These are phyloP conservation scores for Penicillium flavigenum DNA, from an alignment of 495 filamentous ascomycete genomes.

Conservation along the genomic window DNA sequence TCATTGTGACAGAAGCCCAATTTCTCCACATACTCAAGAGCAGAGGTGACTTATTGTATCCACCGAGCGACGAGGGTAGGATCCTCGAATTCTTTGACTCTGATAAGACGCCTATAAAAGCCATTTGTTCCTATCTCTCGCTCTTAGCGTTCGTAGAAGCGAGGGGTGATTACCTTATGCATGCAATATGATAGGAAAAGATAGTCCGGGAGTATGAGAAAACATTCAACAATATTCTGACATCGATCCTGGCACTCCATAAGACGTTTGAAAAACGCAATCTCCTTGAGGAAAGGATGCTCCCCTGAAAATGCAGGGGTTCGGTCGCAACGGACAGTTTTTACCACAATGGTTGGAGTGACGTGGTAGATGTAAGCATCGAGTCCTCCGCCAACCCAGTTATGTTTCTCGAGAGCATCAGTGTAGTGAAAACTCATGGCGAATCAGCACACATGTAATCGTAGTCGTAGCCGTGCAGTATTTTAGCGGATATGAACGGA, in stretches of 20 bases:
- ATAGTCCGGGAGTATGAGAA: constrained; percentile 26
- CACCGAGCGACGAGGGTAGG: constrained; percentile 23
- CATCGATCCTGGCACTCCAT: constrained; percentile 20
- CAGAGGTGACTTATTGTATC: constrained; percentile 25
- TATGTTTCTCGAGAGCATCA: constrained; percentile 18
- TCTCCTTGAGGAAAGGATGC: constrained; percentile 20
- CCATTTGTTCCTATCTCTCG: constrained; percentile 25
- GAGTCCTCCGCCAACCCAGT: constrained; percentile 22
- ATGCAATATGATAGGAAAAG: constrained; percentile 28
- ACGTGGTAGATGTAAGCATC: constrained; percentile 27
- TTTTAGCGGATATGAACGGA: too few relatives aligned
- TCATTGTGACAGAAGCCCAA: constrained; percentile 24
- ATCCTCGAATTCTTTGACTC: constrained; percentile 24
- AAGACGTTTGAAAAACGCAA: constrained; percentile 24
- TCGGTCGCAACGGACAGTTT: constrained; percentile 25
- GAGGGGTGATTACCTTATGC: constrained; percentile 19
- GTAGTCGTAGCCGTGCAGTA: not conserved
- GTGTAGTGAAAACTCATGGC: constrained; percentile 7
- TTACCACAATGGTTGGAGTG: constrained; percentile 28
- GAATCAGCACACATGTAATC: constrained; percentile 5
- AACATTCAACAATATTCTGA: constrained; percentile 26
- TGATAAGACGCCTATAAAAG: constrained; percentile 21
- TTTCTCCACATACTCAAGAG: constrained; percentile 24
- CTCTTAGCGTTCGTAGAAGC: constrained; percentile 26
- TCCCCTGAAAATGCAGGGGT: constrained; percentile 4